Base-by-base conservation (phyloP, 139 green algal species). In the Dunaliella primolecta region DNA sequence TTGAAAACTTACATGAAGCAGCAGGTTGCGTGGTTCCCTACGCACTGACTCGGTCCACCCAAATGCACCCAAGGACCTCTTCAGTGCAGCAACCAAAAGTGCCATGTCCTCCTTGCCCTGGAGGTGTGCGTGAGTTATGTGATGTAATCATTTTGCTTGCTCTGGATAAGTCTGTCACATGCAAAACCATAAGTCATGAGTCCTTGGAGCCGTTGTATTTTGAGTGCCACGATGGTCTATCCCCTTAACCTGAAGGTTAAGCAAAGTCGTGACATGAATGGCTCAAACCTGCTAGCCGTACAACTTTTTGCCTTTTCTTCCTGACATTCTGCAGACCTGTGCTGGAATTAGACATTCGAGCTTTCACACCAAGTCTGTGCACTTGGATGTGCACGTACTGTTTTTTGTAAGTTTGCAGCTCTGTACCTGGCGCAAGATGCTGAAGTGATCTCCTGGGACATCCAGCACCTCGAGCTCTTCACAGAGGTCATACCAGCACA, bases 391-490 rank as follows among this genome's bases (percentile, higher is more conserved):
- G n/a, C n/a, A n/a, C n/a, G n/a, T n/a, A n/a, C n/a, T n/a, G n/a
- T n/a, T n/a, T n/a, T n/a, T n/a, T n/a, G n/a, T n/a, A n/a, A n/a
- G n/a, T n/a, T n/a, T n/a, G n/a, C n/a, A n/a, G n/a, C n/a, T n/a
- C n/a, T n/a, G n/a, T 31, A 78, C 88, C 86, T 96, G 94, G 2
- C 95, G 85, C 85, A 98, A 90, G 75, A 98, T 86, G 33, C 89
- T 94, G 92, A 98, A 98, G 89, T 98, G 95, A 91, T 98, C 95
- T 2, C 95, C 94, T 0, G 94, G 93, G 33, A 94, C 90, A 77
- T 94, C 87, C 3, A 94, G 75, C 1, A 94, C 93, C 80, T 93
- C 86, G n/a, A 96, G 86, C 56, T 97, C 92, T 0, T 89, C 81
- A 81, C 85, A 92, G 75, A 95, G 81, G 75, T 93, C 87, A 55